phyloP scores from a whole-genome alignment of 352 stramenopile genomes.

The Lagenidium giganteum region DNA sequence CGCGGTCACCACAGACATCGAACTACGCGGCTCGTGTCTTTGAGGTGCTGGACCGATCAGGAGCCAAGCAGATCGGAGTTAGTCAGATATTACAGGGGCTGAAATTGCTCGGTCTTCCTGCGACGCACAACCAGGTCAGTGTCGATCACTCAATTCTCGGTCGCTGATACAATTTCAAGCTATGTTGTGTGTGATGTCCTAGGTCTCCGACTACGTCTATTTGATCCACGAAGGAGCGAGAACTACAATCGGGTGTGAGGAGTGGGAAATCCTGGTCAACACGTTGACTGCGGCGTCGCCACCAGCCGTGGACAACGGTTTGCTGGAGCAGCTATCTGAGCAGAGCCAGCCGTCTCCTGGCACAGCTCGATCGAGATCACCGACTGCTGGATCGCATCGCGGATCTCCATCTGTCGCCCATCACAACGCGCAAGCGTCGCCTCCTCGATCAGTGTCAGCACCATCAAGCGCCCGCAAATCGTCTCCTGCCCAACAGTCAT shows the following conservation, averaged over 20 bases:
- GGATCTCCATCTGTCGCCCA: not conserved
- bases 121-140: constrained; percentile 61
- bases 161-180: not conserved
- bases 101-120: constrained; percentile 38
- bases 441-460: not conserved
- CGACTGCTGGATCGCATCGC: not conserved
- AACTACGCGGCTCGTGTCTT: constrained; percentile 43
- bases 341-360: not conserved
- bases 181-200: not conserved
- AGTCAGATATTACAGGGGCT: constrained; percentile 54
- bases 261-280: constrained; percentile 63
- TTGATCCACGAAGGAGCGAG: constrained; percentile 57
- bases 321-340: constrained; percentile 1
- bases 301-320: constrained; percentile 15
- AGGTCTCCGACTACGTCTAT: constrained; percentile 75
- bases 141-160: no score
- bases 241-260: constrained; percentile 49
- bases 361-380: not conserved
- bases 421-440: no score
- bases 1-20: not conserved
- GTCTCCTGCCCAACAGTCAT: not conserved
- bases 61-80: constrained; percentile 37
- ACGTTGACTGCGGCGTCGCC: constrained; percentile 61
- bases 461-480: not conserved
- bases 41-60: constrained; percentile 39